phyloP scores from a whole-genome alignment of 805 yeast genomes.

The Teunomyces gatunensis region DNA sequence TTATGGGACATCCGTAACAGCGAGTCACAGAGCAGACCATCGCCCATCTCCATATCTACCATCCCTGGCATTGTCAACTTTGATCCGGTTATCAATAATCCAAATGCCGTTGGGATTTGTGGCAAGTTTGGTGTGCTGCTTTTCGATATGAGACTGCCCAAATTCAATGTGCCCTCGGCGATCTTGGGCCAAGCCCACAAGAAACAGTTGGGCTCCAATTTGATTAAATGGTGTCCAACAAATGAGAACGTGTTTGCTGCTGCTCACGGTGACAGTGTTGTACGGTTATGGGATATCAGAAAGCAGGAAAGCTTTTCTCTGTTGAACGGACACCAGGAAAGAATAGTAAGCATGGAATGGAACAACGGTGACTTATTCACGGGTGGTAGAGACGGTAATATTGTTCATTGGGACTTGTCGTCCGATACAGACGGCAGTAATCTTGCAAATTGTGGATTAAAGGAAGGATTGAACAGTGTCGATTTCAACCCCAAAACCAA shows the following conservation, averaged over 20 bases:
- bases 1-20: constrained; percentile 69
- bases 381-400: constrained; percentile 62
- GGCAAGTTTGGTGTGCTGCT: constrained; percentile 74
- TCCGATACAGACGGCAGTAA: constrained; percentile 15
- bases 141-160: constrained; percentile 61
- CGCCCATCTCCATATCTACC: constrained; percentile 54
- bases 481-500: constrained; percentile 32
- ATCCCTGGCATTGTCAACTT: constrained; percentile 51
- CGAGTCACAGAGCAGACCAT: constrained; percentile 38
- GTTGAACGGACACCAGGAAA: constrained; percentile 54
- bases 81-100: constrained; percentile 40
- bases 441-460: constrained; percentile 40
- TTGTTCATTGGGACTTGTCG: constrained; percentile 64
- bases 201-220: constrained; percentile 30
- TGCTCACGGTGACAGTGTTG: constrained; percentile 53
- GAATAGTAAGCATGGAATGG: constrained; percentile 62
- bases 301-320: constrained; percentile 52
- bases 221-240: constrained; percentile 58
- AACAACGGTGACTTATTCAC: constrained; percentile 50
- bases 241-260: constrained; percentile 65
- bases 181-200: constrained; percentile 12
- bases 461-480: constrained; percentile 46
- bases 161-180: constrained; percentile 30
- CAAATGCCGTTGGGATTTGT: constrained; percentile 48
- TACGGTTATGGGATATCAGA: constrained; percentile 76